Evolutionary conservation across 768 basidiomycete genomes (phyloP).

Genomic region (Phaeotremella fagi): DNA sequence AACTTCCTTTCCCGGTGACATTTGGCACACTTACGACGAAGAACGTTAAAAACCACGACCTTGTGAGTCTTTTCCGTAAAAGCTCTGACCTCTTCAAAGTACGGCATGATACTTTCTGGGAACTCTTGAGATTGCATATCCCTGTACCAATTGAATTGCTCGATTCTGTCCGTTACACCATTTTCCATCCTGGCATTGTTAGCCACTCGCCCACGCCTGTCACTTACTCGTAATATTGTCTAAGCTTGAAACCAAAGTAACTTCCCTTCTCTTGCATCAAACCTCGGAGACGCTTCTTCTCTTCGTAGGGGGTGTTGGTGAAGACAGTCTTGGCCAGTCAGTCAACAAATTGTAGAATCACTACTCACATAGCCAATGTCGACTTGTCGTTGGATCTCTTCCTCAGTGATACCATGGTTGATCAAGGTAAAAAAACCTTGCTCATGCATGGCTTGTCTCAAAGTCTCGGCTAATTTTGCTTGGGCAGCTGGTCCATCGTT

Average conservation of each 20-base stretch:
- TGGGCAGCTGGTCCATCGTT: constrained; percentile 9
- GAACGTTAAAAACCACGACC: constrained; percentile 12
- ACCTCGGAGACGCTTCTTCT: constrained; percentile 5
- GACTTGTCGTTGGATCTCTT: constrained; percentile 11
- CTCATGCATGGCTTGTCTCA: constrained; percentile 11
- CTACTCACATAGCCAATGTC: constrained; percentile 19
- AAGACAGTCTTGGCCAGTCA: constrained; percentile 2
- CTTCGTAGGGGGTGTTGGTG: constrained; percentile 6
- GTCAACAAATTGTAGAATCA: neutral
- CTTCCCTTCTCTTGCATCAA: constrained; percentile 6
- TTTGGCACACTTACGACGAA: constrained; percentile 15
- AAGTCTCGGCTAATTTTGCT: constrained; percentile 2
- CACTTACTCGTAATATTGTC: constrained; percentile 21
- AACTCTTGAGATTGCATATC: constrained; percentile 19
- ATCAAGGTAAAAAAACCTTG: constrained; percentile 18
- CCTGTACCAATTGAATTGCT: constrained; percentile 18
- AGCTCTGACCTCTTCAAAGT: constrained; percentile 3
- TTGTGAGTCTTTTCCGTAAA: constrained; percentile 12
- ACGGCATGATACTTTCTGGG: constrained; percentile 11
- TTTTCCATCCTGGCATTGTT: constrained; percentile 17
- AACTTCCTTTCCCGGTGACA: too few species aligned
- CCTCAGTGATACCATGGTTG: constrained; percentile 4
- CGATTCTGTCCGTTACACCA: constrained; percentile 15
- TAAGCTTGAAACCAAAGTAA: constrained; percentile 15
- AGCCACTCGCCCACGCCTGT: neutral